Percentiles rank a stretch among this genome's conserved stretches.
phyloP scores from a whole-genome alignment of 2,329 filamentous ascomycete genomes.

The Xylariaceae sp. region DNA sequence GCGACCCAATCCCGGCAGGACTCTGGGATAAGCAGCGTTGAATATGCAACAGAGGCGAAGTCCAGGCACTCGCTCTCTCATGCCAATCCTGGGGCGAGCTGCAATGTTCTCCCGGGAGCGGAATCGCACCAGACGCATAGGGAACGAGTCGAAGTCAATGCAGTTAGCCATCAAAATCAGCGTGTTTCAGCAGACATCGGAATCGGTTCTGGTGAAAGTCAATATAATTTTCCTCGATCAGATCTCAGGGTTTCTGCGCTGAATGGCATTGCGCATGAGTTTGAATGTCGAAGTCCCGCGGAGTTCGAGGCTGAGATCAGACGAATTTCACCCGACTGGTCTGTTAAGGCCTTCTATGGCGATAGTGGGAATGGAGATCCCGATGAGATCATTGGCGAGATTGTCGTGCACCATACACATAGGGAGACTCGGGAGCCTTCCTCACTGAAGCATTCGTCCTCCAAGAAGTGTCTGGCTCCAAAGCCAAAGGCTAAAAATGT shows the following conservation, averaged over 20 bases:
- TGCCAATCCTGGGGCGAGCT: too few relatives aligned
- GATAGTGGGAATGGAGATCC: background rate
- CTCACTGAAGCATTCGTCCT: background rate
- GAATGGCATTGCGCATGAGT: background rate
- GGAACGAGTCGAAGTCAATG: background rate
- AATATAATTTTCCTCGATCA: too few relatives aligned
- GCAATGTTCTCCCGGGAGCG: conserved; percentile 4
- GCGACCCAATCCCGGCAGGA: background rate
- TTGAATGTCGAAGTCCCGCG: background rate
- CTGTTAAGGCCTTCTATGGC: background rate
- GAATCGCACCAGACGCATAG: background rate
- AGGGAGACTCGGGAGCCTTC: conserved; percentile 1
- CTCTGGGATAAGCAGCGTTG: conserved; percentile 10
- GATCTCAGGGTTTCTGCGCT: too few relatives aligned
- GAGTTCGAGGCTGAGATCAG: conserved; percentile 1
- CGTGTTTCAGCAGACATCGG: background rate
- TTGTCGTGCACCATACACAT: background rate
- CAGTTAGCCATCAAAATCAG: conserved; percentile 1
- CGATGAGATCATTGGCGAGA: conserved; percentile 6
- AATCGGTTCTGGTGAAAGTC: background rate
- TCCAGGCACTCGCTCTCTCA: background rate
- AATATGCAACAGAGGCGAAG: conserved; percentile 1
- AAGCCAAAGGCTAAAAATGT: background rate
- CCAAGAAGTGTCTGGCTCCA: background rate
- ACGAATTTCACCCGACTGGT: background rate